phyloP scores from a whole-genome alignment of 345 rosid genomes.

The Dipteronia sinensis region DNA sequence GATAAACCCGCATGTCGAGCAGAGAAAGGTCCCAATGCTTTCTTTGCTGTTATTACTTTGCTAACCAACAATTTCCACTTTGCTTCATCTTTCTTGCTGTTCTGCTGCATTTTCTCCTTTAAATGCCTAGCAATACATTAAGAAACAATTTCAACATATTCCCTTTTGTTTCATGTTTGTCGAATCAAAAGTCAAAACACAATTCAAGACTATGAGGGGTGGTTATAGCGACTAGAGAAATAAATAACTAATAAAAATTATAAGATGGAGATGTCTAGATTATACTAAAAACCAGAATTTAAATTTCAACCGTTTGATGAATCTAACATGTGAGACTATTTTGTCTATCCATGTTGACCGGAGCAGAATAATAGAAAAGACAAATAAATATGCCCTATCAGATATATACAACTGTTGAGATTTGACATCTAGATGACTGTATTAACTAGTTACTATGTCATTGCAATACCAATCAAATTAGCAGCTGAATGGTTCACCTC shows the following conservation, averaged over 20 bases:
- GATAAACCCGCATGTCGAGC: slow-evolving; percentile 34
- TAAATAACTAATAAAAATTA: too few relatives aligned
- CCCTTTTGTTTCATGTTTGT: not conserved
- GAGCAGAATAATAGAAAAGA: too few relatives aligned
- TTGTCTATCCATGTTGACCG: too few relatives aligned
- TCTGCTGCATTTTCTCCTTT: slow-evolving; percentile 65
- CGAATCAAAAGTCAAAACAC: too few relatives aligned
- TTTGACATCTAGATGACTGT: not conserved
- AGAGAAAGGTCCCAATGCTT: slow-evolving; percentile 52
- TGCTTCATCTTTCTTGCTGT: slow-evolving; percentile 69
- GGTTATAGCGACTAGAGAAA: too few relatives aligned
- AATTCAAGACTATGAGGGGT: too few relatives aligned
- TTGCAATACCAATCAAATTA: not conserved
- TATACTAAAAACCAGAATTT: too few relatives aligned
- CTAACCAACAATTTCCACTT: slow-evolving; percentile 71
- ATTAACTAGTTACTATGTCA: not conserved
- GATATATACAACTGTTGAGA: not conserved
- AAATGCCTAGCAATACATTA: slow-evolving; percentile 47
- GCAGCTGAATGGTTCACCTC: not conserved
- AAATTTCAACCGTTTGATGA: too few relatives aligned
- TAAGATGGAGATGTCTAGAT: too few relatives aligned
- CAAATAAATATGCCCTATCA: not conserved
- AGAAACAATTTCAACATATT: not conserved
- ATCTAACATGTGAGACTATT: too few relatives aligned
- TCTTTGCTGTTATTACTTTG: slow-evolving; percentile 65